Evolutionary conservation across 352 stramenopile species (phyloP), one percentile per base, ranked within the genome.

Genomic region (Pythium aristosporum): DNA sequence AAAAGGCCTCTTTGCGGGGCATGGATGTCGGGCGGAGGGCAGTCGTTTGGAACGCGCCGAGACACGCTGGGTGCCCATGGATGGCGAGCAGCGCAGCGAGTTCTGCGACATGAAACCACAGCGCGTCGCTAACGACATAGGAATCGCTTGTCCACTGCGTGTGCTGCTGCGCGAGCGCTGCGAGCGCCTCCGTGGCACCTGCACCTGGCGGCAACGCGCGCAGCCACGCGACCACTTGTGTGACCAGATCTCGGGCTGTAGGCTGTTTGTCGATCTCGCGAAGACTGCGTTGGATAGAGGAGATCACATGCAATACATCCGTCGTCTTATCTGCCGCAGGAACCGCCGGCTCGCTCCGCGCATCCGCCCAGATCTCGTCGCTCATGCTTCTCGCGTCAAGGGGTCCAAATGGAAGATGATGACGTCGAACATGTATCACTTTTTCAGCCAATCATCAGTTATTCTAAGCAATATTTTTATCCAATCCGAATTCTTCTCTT

Each of bases 21-120:
- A 61, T 18, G 6, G 61, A 25, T 8, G 51, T 36, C 2, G 61
- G 21, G 5, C 8, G 34, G 5, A 61, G 61, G 10, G 52, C 16
- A 1, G 41, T 58, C 13, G 42, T 55, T 21, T 47, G 37, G 61
- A 61, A 42, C 12, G 36, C 28, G 11, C 23, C 18, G 7, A 49
- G 16, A 12, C 51, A 9, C 4, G 28, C 37, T 25, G 23, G n/a
- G 39, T 66, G 25, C 6, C 39, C 50, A 21, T 60, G 25, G n/a
- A 56, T 32, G 9, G 44, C 42, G 32, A 67, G 61, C 61, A 51
- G 61, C 44, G 43, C 43, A 21, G 32, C 43, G 44, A 67, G 21
- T 51, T 67, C 61, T 43, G 39, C 44, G 43, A 67, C 25, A 51
- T 56, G 42, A 21, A 67, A 61, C 61, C 61, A 67, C n/a, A 67